These are phyloP conservation scores for Gorgonomyces haynaldii DNA, from an alignment of 192 early-diverging fungal genomes.

Conservation along the genomic window DNA sequence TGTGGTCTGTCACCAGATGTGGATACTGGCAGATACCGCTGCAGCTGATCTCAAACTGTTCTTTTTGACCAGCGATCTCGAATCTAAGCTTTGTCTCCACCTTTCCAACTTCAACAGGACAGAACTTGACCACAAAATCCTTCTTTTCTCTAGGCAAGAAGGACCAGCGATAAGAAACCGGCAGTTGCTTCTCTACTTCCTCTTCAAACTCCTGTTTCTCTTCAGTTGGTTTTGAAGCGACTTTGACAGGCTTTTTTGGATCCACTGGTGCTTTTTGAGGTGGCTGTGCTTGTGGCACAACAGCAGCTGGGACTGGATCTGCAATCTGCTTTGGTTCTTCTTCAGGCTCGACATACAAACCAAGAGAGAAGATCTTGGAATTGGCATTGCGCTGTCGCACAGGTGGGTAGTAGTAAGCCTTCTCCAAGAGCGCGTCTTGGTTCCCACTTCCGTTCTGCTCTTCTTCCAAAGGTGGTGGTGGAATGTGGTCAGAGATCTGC, in stretches of 20 bases:
- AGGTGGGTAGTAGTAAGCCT: no score
- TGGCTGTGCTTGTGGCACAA: background rate
- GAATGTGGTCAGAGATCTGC: conserved; percentile 26
- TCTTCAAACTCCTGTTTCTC: conserved; percentile 21
- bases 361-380: no score
- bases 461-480: conserved; percentile 10
- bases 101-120: conserved; percentile 35
- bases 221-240: conserved; percentile 13
- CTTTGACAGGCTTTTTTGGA: conserved; percentile 21
- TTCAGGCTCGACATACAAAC: no score
- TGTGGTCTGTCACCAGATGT: conserved; percentile 27
- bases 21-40: conserved; percentile 40
- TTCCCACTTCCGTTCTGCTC: no score
- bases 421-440: no score
- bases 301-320: background rate
- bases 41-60: conserved; percentile 25
- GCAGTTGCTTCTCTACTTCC: conserved; percentile 25
- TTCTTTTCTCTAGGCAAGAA: conserved; percentile 35
- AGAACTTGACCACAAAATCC: conserved; percentile 38
- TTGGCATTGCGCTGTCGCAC: no score
- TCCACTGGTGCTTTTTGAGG: conserved; percentile 6
- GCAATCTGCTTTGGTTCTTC: conserved; percentile 13
- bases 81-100: conserved; percentile 37
- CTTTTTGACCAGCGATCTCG: conserved; percentile 31
- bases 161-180: conserved; percentile 33